Evolutionary conservation across 129 eudicot species (phyloP).

Genomic region (Saposhnikovia divaricata): DNA sequence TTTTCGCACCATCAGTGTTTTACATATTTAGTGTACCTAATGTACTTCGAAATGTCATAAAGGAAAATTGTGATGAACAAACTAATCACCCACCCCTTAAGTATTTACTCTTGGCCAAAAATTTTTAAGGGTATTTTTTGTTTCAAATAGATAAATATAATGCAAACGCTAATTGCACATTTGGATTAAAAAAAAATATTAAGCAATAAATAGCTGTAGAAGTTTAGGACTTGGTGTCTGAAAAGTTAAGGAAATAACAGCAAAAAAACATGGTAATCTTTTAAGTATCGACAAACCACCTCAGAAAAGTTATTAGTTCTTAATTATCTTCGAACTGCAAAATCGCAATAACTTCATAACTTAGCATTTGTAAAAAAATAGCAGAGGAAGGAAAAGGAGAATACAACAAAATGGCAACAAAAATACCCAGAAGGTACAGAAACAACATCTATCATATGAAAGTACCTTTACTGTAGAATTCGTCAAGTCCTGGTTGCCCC

Average conservation of each 20-base stretch:
- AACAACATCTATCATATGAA: neutral
- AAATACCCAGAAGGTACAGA: neutral
- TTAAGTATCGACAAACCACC: too few species aligned
- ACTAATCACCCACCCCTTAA: neutral
- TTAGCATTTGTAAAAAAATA: neutral
- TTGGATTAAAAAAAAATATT: too few species aligned
- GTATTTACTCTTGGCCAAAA: neutral
- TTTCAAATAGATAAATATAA: too few species aligned
- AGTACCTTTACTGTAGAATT: conserved; percentile 56
- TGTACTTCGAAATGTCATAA: neutral
- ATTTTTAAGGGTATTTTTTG: too few species aligned
- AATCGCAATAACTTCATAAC: neutral
- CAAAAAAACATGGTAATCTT: too few species aligned
- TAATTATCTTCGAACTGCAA: too few species aligned
- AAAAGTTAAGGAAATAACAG: too few species aligned
- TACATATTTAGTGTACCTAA: neutral
- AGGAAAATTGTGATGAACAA: neutral
- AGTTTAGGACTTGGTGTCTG: too few species aligned
- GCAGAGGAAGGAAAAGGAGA: neutral
- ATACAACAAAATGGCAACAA: neutral
- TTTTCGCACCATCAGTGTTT: neutral
- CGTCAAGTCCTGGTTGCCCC: conserved; percentile 23
- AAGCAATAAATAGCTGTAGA: too few species aligned
- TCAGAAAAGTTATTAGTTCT: too few species aligned
- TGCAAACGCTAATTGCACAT: too few species aligned